Percentiles rank a stretch among this genome's conserved stretches.
phyloP scores from a whole-genome alignment of 164 flowering plant species.

The Chimonanthus salicifolius region DNA sequence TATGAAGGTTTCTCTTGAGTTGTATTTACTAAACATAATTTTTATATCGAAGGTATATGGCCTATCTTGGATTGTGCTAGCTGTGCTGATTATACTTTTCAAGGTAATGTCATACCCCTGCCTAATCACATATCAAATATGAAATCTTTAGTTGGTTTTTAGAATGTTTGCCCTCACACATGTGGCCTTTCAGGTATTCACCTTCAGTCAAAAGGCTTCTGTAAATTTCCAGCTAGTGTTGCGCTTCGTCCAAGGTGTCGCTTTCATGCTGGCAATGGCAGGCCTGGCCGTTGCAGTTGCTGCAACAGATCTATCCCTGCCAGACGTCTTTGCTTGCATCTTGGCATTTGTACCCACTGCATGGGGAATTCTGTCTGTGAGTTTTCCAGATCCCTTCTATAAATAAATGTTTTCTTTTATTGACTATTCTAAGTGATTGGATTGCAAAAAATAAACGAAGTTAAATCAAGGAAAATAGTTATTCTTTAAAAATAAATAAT shows the following conservation, averaged over 20 bases:
- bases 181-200: slow-evolving; percentile 64
- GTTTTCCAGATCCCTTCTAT: slow-evolving; percentile 15
- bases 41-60: slow-evolving; percentile 62
- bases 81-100: slow-evolving; percentile 80
- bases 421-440: not conserved
- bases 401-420: not conserved
- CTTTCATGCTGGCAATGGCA: slow-evolving; percentile 66
- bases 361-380: slow-evolving; percentile 92
- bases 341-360: slow-evolving; percentile 95
- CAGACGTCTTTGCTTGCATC: slow-evolving; percentile 81
- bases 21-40: not conserved
- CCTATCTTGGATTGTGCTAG: slow-evolving; percentile 73
- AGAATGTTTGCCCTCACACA: not conserved
- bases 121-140: not conserved
- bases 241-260: slow-evolving; percentile 85
- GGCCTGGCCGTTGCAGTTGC: slow-evolving; percentile 67
- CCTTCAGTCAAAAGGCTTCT: slow-evolving; percentile 91
- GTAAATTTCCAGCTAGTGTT: slow-evolving; percentile 87
- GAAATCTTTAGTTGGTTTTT: not conserved
- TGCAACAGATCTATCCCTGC: slow-evolving; percentile 40
- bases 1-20: not conserved
- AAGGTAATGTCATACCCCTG: slow-evolving; percentile 44
- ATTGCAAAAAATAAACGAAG: not conserved
- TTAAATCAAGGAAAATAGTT: not conserved
- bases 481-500: too few species aligned